Evolutionary conservation across 2,329 filamentous ascomycete species (phyloP).

Genomic region (Pseudogymnoascus sp.): DNA sequence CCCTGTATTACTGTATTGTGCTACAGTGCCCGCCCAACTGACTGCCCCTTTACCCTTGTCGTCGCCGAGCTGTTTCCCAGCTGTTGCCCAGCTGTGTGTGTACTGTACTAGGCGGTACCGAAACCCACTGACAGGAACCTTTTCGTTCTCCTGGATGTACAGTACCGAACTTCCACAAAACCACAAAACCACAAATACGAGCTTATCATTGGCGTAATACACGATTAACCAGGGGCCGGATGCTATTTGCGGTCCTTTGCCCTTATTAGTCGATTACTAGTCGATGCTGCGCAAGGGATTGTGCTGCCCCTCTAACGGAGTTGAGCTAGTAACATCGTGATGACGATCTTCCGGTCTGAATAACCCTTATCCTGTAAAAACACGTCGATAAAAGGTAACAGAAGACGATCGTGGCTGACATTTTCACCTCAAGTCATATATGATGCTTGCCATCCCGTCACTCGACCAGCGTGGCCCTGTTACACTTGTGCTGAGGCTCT

Average conservation of each 20-base stretch:
- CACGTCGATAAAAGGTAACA: slow-evolving; percentile 7
- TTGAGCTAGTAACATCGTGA: slow-evolving; percentile 9
- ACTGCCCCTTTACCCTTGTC: too few species aligned
- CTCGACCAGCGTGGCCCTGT: background rate
- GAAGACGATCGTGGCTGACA: background rate
- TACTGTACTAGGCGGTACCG: background rate
- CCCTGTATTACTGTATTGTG: too few species aligned
- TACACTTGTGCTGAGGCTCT: slow-evolving; percentile 1
- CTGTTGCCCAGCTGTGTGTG: background rate
- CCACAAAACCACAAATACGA: background rate
- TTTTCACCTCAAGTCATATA: background rate
- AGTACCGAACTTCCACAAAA: background rate
- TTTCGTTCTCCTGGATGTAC: background rate
- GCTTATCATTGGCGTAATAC: background rate
- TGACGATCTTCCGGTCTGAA: slow-evolving; percentile 8
- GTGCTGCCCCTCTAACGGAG: background rate
- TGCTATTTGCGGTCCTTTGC: slow-evolving; percentile 7
- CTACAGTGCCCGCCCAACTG: background rate
- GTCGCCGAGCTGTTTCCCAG: too few species aligned
- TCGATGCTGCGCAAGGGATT: background rate
- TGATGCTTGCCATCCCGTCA: slow-evolving; percentile 1
- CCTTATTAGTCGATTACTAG: slow-evolving; percentile 3
- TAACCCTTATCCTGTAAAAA: background rate
- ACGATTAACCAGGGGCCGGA: background rate
- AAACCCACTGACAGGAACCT: slow-evolving; percentile 10